Evolutionary conservation across 2,329 filamentous ascomycete genomes (phyloP), one percentile per base, ranked within the genome.

Genomic region (Aspergillus pseudotamarii): DNA sequence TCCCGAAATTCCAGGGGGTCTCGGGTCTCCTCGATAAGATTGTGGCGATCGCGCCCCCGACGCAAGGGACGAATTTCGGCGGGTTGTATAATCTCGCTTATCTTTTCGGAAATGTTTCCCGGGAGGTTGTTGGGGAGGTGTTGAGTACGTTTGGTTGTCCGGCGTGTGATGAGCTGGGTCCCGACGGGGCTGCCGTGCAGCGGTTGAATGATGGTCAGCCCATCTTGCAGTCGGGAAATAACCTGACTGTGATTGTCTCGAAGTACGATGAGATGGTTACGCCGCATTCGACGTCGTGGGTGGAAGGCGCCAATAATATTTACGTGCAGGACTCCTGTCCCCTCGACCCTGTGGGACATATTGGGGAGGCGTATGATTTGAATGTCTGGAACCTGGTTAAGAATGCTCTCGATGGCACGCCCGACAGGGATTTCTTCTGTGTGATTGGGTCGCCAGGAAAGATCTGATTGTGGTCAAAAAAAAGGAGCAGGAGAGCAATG

Each of bases 351-450:
- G 76, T 78, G 12, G 76, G 76, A 2, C 76, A 79, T 64, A 76
- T 78, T 60, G 76, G 74, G 1, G 73, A 77, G 68, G 75, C 74
- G 12, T 78, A 77, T 67, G 76, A 79, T 64, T 48, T 72, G 64
- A 78, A 78, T 63, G 75, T 78, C 12, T 78, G 76, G 76, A 75
- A 78, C 60, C 54, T 78, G 70, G 76, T 79, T 14, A 72, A 72
- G 64, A 78, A 78, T 61, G 76, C 73, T 19, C 57, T 79, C 60
- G 71, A 76, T 55, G 69, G 66, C 11, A 71, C 69, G 11, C 72
- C 72, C 12, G 32, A 71, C 23, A 60, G 71, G 30, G 46, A 69
- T 51, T 76, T 77, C 57, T 8, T 68, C 10, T 77, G 75, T 63
- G 32, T 73, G 51, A 9, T 71, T 43, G 74, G 74, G 2, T 72